Evolutionary conservation across 176 grass and related monocot genomes (phyloP).

Genomic region (Hordeum marinum): DNA sequence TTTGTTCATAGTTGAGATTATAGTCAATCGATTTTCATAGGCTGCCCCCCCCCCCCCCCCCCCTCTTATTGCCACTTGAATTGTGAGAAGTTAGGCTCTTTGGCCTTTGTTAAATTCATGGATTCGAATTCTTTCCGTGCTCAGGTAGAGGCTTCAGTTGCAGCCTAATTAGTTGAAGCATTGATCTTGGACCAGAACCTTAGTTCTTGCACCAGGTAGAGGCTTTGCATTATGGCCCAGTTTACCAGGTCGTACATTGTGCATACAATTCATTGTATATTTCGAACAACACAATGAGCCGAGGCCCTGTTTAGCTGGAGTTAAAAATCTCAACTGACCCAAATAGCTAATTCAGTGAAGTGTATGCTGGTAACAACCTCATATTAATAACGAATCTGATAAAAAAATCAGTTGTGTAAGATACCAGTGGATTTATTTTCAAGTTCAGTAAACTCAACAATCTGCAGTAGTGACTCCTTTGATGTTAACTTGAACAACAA

Average conservation of each 20-base stretch:
- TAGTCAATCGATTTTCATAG: not conserved
- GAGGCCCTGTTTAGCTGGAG: not conserved
- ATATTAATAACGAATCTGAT: not conserved
- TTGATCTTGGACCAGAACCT: not conserved
- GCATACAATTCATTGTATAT: not conserved
- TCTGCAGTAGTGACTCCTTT: not conserved
- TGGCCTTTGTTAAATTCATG: not conserved
- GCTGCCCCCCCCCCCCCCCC: not conserved
- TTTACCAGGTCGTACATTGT: not conserved
- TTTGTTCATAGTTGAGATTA: not conserved
- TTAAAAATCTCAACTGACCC: not conserved
- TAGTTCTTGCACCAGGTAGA: not conserved
- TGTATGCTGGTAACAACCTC: not conserved
- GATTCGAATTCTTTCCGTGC: not conserved
- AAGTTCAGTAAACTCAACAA: not conserved
- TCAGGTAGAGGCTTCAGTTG: not conserved
- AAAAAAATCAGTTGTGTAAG: not conserved
- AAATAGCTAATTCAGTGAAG: not conserved
- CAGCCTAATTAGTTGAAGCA: not conserved
- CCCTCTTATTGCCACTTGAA: not conserved
- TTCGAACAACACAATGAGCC: not conserved
- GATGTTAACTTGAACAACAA: slow-evolving; percentile 4
- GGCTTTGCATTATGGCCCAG: not conserved
- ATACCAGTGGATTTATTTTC: not conserved
- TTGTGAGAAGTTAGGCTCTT: not conserved